These are phyloP conservation scores for Chytriomyces hyalinus DNA, from an alignment of 192 early-diverging fungal genomes.

Conservation along the genomic window DNA sequence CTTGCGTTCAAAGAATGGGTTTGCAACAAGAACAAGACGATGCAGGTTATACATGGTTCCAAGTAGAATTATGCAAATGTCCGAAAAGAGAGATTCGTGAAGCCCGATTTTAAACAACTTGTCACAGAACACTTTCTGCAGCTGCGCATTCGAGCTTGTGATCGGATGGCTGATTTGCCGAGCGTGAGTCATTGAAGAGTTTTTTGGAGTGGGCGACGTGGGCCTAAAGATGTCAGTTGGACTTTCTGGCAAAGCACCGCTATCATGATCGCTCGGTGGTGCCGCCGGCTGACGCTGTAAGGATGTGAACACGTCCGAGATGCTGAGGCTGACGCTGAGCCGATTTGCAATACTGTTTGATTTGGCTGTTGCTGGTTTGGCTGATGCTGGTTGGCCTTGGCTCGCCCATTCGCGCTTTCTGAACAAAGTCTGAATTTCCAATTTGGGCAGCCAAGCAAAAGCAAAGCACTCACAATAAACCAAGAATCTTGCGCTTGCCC, in stretches of 20 bases:
- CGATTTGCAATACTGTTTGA: background rate
- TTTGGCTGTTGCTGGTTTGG: too few relatives aligned
- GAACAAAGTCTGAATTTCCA: background rate
- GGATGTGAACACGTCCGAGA: background rate
- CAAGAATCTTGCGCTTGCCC: conserved; percentile 6
- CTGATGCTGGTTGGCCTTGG: too few relatives aligned
- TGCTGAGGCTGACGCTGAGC: background rate
- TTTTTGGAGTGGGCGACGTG: background rate
- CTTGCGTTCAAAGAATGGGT: background rate
- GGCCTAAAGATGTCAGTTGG: background rate
- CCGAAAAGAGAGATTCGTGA: conserved; percentile 29
- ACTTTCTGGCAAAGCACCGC: background rate
- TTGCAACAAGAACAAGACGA: conserved; percentile 10
- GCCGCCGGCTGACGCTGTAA: too few relatives aligned
- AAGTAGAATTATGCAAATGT: conserved; percentile 10
- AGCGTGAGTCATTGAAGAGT: background rate
- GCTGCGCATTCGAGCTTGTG: background rate
- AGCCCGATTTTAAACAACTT: conserved; percentile 18
- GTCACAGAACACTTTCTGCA: conserved; percentile 6
- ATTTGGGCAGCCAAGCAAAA: conserved; percentile 8
- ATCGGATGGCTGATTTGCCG: background rate
- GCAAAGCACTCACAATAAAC: conserved; percentile 6
- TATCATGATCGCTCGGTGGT: background rate
- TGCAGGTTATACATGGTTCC: conserved; percentile 30
- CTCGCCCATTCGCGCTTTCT: background rate